phyloP scores from a whole-genome alignment of 331 rosid species.

The Malus hybrid region DNA sequence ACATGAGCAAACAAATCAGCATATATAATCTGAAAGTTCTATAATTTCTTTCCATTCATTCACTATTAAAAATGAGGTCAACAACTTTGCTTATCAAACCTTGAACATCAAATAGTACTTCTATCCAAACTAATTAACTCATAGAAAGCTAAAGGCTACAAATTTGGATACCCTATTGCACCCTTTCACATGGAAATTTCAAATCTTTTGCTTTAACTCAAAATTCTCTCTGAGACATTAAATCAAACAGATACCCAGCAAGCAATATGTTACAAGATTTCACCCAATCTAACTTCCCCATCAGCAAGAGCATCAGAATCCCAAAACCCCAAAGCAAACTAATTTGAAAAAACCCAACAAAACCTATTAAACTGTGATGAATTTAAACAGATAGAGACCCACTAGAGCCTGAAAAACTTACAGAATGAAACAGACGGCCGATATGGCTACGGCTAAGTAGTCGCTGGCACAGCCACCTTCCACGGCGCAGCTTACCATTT shows the following conservation, averaged over 20 bases:
- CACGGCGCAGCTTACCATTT: conserved; percentile 59
- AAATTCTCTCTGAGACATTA: conserved; percentile 6
- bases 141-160: neutral
- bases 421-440: conserved; percentile 53
- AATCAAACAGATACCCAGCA: conserved; percentile 15
- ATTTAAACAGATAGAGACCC: conserved; percentile 5
- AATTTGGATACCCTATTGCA: neutral
- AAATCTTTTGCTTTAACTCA: neutral
- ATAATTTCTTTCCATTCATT: neutral
- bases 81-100: neutral
- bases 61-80: neutral
- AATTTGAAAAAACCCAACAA: neutral
- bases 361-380: neutral
- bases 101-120: neutral
- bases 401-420: conserved; percentile 16
- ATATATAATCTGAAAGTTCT: neutral
- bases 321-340: neutral
- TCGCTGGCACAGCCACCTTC: conserved; percentile 87
- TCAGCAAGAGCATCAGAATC: neutral
- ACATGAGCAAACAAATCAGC: neutral
- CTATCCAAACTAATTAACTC: neutral
- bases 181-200: neutral
- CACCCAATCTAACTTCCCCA: neutral
- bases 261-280: neutral
- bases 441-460: conserved; percentile 48